Base-by-base conservation (phyloP, 331 rosid species). In the Phaseolus coccineus region DNA sequence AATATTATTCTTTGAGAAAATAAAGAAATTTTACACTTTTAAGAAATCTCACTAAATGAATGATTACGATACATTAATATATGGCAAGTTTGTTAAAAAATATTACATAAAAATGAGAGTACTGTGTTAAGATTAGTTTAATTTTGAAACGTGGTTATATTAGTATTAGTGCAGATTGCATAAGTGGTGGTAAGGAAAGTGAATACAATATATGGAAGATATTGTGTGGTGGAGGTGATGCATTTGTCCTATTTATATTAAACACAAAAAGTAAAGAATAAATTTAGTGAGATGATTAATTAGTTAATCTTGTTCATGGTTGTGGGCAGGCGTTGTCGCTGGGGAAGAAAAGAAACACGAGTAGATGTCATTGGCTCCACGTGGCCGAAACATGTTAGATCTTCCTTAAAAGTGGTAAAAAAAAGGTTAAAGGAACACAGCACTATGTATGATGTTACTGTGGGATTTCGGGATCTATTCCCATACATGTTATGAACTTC, bases 391-490 rank as follows among this genome's bases (percentile, higher is more conserved):
- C 25, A 53, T 33, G 44, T 63, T 31, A 67, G 81, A 83, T 80
- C 79, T 85, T 87, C 82, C 85, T 73, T 64, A 78, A 85, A 87
- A 85, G 62, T 85, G 79, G 87, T 77, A 73, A 74, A 73, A 73
- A 74, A 83, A 75, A 57, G 81, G 71, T 80, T 56, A 80, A 64
- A 50, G 12, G 3, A 55, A 80, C 48, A 80, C 46, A 25, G 19
- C 73, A 69, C 66, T 48, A 22, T 46, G 37, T 48, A 5, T 46
- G 67, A 15, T 46, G 67, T 37, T 24, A n/a, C 42, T 37, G 19
- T 62, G 10, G 53, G 40, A 31, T 63, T 47, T 33, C 30, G 59
- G 33, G 46, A 59, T 42, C 46, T 5, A 13, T 73, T 74, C 14
- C 63, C 30, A 28, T 8, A 8, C 75, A 46, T 10, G 5, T 19